These are phyloP conservation scores for Torrubiellomyces zombiae DNA, from an alignment of 2,329 filamentous ascomycete species.

Conservation along the genomic window DNA sequence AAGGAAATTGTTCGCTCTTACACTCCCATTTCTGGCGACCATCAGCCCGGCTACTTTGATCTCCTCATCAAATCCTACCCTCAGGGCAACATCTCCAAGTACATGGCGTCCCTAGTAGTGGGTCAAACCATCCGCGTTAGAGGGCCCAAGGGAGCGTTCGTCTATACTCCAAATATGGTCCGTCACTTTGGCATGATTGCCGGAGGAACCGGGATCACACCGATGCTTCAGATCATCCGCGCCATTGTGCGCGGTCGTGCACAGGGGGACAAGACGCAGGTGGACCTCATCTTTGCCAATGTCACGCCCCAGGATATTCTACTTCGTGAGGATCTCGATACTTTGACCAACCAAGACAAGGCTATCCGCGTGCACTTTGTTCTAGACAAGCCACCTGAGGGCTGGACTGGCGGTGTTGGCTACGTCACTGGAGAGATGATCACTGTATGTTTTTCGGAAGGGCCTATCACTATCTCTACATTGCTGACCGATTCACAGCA, in stretches of 20 bases:
- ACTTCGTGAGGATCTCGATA: conserved; percentile 79
- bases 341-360: conserved; percentile 57
- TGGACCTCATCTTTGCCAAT: conserved; percentile 94
- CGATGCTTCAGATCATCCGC: conserved; percentile 92
- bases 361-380: conserved; percentile 87
- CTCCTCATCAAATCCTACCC: conserved; percentile 97
- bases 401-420: conserved; percentile 82
- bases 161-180: conserved; percentile 94
- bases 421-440: conserved; percentile 96
- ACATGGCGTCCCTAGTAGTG: conserved; percentile 68
- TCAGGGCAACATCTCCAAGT: conserved; percentile 90
- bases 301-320: conserved; percentile 87
- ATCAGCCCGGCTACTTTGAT: conserved; percentile 83
- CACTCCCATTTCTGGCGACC: conserved; percentile 80
- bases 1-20: conserved; percentile 86
- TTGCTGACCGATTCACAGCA: conserved; percentile 32
- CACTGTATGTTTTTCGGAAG: conserved; percentile 36
- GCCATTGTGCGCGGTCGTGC: conserved; percentile 72
- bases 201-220: conserved; percentile 92
- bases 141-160: conserved; percentile 94
- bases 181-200: conserved; percentile 96
- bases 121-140: conserved; percentile 80
- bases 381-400: conserved; percentile 84
- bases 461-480: neutral
- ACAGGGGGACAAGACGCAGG: conserved; percentile 67